Conservation (phyloP, 129 eudicot genomes). For the Escallonia rubra region DNA sequence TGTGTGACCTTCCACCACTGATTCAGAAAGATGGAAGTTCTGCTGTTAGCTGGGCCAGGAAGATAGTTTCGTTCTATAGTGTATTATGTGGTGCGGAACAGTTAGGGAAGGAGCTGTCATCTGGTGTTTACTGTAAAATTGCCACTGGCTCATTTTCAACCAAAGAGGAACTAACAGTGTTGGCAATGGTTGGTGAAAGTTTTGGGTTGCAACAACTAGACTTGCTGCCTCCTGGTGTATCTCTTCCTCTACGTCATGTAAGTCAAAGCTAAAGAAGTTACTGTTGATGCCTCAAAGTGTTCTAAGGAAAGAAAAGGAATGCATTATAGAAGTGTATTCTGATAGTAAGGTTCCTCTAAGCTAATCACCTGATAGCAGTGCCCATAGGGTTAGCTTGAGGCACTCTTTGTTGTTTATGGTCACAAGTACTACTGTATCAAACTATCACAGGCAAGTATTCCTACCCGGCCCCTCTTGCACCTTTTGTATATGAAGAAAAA, state of each 20-base stretch:
- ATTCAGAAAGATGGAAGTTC: constrained; percentile 62
- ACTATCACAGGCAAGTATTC: no score
- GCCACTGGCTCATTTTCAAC: constrained; percentile 66
- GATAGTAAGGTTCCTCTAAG: not conserved
- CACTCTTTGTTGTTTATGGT: not conserved
- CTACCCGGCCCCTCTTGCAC: no score
- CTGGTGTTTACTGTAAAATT: constrained; percentile 73
- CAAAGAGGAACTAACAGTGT: constrained; percentile 67
- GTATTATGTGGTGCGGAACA: constrained; percentile 74
- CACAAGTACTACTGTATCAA: not conserved
- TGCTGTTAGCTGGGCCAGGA: constrained; percentile 80
- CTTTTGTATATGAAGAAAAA: no score
- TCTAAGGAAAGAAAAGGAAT: not conserved
- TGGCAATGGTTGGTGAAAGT: constrained; percentile 95
- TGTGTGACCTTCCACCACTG: constrained; percentile 65
- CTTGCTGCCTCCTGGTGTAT: constrained; percentile 89
- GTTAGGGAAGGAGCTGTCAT: constrained; percentile 48
- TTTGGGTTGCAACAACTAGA: constrained; percentile 94
- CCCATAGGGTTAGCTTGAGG: not conserved
- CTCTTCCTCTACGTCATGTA: constrained; percentile 96
- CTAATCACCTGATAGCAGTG: not conserved
- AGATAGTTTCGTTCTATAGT: constrained; percentile 86
- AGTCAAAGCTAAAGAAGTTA: constrained; percentile 22
- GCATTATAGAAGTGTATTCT: not conserved
- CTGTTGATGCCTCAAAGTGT: not conserved